phyloP scores from a whole-genome alignment of 352 stramenopile species.

The Phytophthora sp. region DNA sequence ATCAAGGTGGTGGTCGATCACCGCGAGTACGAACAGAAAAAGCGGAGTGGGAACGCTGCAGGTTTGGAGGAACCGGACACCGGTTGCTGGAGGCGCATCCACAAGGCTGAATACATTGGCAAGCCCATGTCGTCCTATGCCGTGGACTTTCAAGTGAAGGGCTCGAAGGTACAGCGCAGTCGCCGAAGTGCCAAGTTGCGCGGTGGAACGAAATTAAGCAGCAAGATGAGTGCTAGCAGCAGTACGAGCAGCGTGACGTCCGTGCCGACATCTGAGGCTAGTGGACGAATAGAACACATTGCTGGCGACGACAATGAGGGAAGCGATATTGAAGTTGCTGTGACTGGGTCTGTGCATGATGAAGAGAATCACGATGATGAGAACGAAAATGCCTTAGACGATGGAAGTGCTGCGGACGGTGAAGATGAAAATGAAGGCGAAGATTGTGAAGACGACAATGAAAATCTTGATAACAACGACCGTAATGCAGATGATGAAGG shows the following conservation, averaged over 20 bases:
- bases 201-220: background rate
- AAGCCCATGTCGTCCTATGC: slow-evolving; percentile 73
- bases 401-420: background rate
- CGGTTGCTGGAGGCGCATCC: slow-evolving; percentile 68
- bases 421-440: background rate
- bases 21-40: slow-evolving; percentile 66
- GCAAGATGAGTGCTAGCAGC: background rate
- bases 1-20: slow-evolving; percentile 92
- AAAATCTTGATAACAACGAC: too few species aligned
- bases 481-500: background rate
- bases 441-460: background rate
- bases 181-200: slow-evolving; percentile 11
- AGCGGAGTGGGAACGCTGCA: slow-evolving; percentile 27
- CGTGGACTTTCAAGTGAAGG: slow-evolving; percentile 74
- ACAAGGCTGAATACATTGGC: slow-evolving; percentile 66
- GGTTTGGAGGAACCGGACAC: slow-evolving; percentile 62
- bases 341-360: background rate
- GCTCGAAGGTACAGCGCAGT: slow-evolving; percentile 49
- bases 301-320: background rate
- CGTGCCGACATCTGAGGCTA: background rate
- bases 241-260: slow-evolving; percentile 1
- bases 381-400: background rate
- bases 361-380: background rate
- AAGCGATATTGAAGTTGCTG: background rate
- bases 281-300: background rate